Percentiles rank a stretch among this genome's conserved stretches.
Evolutionary conservation across 1,139 yeast genomes (phyloP).

Genomic region (Blastobotrys illinoisensis): DNA sequence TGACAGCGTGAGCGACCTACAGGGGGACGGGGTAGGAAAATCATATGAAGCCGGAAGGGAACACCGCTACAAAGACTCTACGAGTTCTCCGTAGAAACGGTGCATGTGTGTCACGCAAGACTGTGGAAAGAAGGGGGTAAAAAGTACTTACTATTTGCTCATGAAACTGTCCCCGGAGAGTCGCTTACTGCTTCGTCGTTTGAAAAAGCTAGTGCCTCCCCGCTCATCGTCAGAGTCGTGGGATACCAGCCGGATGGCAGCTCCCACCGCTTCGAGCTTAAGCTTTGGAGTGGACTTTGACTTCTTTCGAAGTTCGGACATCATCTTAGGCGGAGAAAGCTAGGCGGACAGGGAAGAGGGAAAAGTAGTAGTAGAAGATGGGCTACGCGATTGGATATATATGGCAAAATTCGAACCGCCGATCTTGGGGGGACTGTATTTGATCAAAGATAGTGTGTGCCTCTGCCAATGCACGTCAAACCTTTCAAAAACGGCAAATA

Average conservation of each 20-base stretch:
- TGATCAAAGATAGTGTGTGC: neutral
- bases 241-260: slow-evolving; percentile 14
- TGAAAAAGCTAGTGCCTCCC: neutral
- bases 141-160: slow-evolving; percentile 5
- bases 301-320: neutral
- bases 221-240: neutral
- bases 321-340: neutral
- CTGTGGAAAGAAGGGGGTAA: neutral
- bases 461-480: neutral
- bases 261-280: slow-evolving; percentile 14
- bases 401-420: neutral
- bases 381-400: neutral
- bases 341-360: neutral
- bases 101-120: neutral
- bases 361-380: neutral
- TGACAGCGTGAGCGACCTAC: too few relatives aligned
- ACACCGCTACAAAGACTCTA: neutral
- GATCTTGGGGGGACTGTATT: neutral
- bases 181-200: neutral
- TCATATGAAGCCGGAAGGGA: neutral
- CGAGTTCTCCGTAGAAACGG: neutral
- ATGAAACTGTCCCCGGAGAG: neutral
- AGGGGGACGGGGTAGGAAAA: neutral
- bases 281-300: slow-evolving; percentile 5
- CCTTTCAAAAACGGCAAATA: neutral